Percentiles rank a stretch among this genome's conserved stretches.
phyloP scores from a whole-genome alignment of 2,329 filamentous ascomycete species.

The Paecilomyces variotii region DNA sequence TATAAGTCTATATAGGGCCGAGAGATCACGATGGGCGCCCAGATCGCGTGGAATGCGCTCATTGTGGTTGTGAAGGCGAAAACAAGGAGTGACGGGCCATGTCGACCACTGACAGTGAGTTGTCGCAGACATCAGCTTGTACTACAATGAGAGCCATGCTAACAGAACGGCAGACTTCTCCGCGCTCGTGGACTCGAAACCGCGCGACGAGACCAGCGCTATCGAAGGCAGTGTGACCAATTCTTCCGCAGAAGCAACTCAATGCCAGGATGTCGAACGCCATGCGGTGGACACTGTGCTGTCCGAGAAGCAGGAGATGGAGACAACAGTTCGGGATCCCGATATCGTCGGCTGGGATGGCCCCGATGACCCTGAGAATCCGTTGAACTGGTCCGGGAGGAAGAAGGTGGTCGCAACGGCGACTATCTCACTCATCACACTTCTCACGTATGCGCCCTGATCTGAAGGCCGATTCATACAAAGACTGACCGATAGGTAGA shows the following conservation, averaged over 20 bases:
- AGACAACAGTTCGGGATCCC: conserved; percentile 23
- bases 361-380: conserved; percentile 49
- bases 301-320: background rate
- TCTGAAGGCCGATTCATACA: conserved; percentile 15
- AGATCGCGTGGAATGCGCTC: background rate
- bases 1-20: background rate
- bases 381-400: conserved; percentile 49
- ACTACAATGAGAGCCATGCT: background rate
- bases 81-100: background rate
- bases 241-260: background rate
- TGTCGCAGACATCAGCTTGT: background rate
- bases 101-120: background rate
- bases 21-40: background rate
- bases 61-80: background rate
- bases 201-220: background rate
- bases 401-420: conserved; percentile 41
- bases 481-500: conserved; percentile 37
- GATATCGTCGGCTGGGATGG: conserved; percentile 55
- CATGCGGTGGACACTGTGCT: background rate
- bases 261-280: conserved; percentile 4
- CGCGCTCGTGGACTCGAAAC: background rate
- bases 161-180: background rate
- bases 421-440: conserved; percentile 43
- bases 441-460: conserved; percentile 26
- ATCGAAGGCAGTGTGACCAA: background rate